These are phyloP conservation scores for Saccharomycopsis babjevae DNA, from an alignment of 805 yeast species.

Conservation along the genomic window DNA sequence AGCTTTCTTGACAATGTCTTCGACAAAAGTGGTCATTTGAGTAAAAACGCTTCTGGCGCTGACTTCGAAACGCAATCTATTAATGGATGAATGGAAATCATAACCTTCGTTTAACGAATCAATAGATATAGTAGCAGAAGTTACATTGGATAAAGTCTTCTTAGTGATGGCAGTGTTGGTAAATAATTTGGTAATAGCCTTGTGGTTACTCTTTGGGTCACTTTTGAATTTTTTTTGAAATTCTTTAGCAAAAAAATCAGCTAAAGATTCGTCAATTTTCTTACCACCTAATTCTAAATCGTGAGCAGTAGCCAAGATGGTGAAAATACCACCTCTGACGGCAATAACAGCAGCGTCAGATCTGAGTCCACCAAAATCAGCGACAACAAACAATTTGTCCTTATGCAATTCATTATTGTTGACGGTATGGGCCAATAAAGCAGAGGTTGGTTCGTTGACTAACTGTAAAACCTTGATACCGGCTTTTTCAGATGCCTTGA, in stretches of 20 bases:
- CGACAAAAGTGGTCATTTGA: constrained; percentile 69
- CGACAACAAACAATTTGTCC: constrained; percentile 80
- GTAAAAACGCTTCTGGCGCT: constrained; percentile 70
- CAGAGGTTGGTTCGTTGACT: constrained; percentile 87
- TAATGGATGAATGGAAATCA: constrained; percentile 87
- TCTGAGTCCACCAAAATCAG: constrained; percentile 94
- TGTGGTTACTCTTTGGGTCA: constrained; percentile 70
- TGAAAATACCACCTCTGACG: constrained; percentile 87
- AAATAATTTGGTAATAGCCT: constrained; percentile 81
- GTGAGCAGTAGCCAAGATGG: constrained; percentile 78
- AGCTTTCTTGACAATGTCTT: constrained; percentile 68
- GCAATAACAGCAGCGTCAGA: constrained; percentile 93
- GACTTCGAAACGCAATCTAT: constrained; percentile 89
- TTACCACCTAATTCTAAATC: constrained; percentile 82
- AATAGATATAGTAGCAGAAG: constrained; percentile 81
- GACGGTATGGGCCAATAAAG: constrained; percentile 66
- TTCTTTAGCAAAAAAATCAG: constrained; percentile 83
- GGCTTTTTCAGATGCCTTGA: constrained; percentile 52
- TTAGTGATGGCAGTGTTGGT: constrained; percentile 76
- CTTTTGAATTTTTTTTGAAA: constrained; percentile 79
- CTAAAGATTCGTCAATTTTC: constrained; percentile 66
- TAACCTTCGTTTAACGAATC: constrained; percentile 91
- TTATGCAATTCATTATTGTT: constrained; percentile 28
- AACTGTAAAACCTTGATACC: constrained; percentile 77
- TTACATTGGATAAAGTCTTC: constrained; percentile 86